Evolutionary conservation across 805 yeast species (phyloP), one percentile per base, ranked within the genome.

Genomic region (Suhomyces prunicola): DNA sequence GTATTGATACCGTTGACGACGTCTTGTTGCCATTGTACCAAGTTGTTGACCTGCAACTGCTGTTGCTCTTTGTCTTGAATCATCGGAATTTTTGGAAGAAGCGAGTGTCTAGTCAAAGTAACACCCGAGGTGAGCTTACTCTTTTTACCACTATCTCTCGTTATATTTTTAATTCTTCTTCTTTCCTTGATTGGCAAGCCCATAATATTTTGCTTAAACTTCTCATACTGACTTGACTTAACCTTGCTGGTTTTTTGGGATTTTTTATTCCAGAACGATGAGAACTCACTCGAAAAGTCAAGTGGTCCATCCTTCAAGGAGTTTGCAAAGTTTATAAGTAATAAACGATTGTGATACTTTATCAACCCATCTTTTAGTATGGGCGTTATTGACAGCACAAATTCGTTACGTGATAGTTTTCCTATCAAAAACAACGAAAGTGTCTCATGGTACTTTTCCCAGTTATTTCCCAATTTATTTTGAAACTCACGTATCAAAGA

Each of bases 1-100:
- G 94, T 82, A 59, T 88, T 90, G 51, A 90, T 81, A 3, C 94
- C 96, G 62, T 87, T 91, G 50, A 87, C 80, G 15, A 94, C 89
- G 64, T 94, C 98, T 67, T 92, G 97, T 22, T 96, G 90, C 93
- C 97, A 91, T 60, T 87, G 87, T 29, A 85, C 80, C 33, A 89
- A 80, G 59, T 81, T 82, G 51, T 73, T 74, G 27, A 74, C 78
- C 51, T 73, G 78, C 47, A 69, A 59, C 54, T 69, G 79, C 56
- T 72, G 79, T 55, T 75, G 76, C 50, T 71, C 78, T 53, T 69
- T 72, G 50, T 76, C 82, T 52, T 79, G 80, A 40, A 81, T 84
- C 64, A 86, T 84, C 3, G 99, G 99, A 22, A 93, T 85, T 61
- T 88, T 88, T 1, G 98, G 97, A 48, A 87, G 76, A 64, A 85